A percentile compares a stretch with the other conserved stretches of the same genome.
phyloP scores from a whole-genome alignment of 2,329 filamentous ascomycete genomes.

The Magnaporthales sp. region DNA sequence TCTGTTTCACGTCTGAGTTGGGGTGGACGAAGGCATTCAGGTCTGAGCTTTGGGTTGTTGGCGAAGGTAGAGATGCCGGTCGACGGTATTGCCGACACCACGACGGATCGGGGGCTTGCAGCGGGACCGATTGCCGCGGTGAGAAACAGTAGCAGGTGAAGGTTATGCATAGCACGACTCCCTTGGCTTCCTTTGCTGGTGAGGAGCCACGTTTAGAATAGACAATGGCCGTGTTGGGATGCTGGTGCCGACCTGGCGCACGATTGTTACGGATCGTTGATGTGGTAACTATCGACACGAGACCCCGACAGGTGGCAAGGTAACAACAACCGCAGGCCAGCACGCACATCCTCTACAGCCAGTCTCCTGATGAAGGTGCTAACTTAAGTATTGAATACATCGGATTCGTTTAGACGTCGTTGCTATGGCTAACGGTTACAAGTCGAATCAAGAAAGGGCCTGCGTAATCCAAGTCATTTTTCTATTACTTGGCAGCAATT shows the following conservation, averaged over 20 bases:
- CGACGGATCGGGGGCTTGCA: slow-evolving; percentile 3
- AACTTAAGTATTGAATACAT: not conserved
- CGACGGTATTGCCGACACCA: slow-evolving; percentile 8
- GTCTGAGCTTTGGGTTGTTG: slow-evolving; percentile 7
- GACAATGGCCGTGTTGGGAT: not conserved
- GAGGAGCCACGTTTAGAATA: not conserved
- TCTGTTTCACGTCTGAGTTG: slow-evolving; percentile 14
- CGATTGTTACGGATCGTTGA: not conserved
- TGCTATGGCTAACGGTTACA: not conserved
- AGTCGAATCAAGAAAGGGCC: not conserved
- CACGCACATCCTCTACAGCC: not conserved
- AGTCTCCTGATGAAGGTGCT: not conserved
- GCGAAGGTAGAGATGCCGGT: slow-evolving; percentile 7
- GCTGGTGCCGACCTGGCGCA: not conserved
- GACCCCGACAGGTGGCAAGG: not conserved
- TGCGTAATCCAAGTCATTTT: not conserved
- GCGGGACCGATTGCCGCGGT: not conserved
- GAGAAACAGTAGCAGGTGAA: slow-evolving; percentile 2
- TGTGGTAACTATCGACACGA: not conserved
- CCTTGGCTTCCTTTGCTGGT: not conserved
- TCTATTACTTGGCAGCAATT: not conserved
- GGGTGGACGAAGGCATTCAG: slow-evolving; percentile 17
- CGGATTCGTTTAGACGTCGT: not conserved
- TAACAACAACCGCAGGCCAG: not conserved
- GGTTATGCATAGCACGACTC: not conserved